These are phyloP conservation scores for Starmerella bombi DNA, from an alignment of 805 yeast species.

Conservation along the genomic window DNA sequence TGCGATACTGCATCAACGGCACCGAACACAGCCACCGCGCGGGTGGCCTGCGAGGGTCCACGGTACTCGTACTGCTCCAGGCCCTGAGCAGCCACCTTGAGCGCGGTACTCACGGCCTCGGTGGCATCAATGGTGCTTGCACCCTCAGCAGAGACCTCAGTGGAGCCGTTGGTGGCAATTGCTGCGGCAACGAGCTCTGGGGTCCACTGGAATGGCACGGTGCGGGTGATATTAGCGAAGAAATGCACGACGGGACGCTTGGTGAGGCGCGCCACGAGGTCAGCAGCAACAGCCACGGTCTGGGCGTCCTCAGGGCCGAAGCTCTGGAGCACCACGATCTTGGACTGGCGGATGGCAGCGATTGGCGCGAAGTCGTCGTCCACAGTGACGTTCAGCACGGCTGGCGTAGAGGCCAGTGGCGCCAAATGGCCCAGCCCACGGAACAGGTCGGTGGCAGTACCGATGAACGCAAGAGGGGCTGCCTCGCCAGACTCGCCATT, in stretches of 20 bases:
- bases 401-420: conserved; percentile 11
- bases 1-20: conserved; percentile 32
- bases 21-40: conserved; percentile 53
- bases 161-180: conserved; percentile 15
- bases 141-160: conserved; percentile 3
- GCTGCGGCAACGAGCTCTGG: conserved; percentile 20
- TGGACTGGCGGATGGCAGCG: conserved; percentile 60
- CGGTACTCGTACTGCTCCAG: conserved; percentile 34
- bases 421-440: conserved; percentile 18
- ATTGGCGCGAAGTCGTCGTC: conserved; percentile 52
- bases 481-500: neutral
- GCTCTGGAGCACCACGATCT: conserved; percentile 55
- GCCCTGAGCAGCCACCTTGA: conserved; percentile 27
- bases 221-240: conserved; percentile 27
- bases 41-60: conserved; percentile 33
- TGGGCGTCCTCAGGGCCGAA: conserved; percentile 41
- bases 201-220: conserved; percentile 19
- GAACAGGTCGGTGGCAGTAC: conserved; percentile 16
- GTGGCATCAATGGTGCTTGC: neutral
- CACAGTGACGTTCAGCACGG: conserved; percentile 20
- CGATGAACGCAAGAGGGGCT: conserved; percentile 13
- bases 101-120: conserved; percentile 24
- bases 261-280: conserved; percentile 39
- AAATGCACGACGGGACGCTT: conserved; percentile 60
- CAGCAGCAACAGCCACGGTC: conserved; percentile 45